phyloP scores from a whole-genome alignment of 495 filamentous ascomycete species.

The Gamarada debralockiae region DNA sequence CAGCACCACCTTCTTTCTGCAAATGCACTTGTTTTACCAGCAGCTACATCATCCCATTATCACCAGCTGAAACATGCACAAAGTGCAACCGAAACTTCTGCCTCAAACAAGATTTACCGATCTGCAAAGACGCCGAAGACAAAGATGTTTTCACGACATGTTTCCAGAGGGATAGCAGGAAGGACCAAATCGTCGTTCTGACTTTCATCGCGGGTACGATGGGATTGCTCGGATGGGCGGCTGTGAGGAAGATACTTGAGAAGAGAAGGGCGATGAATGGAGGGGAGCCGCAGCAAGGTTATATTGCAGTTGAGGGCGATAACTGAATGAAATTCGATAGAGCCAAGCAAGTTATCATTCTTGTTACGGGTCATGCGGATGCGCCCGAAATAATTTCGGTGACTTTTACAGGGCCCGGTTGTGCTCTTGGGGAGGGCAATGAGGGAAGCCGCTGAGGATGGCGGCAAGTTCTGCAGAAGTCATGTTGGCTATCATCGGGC shows the following conservation, averaged over 20 bases:
- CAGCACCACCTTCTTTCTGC: constrained; percentile 76
- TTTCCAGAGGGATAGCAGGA: constrained; percentile 87
- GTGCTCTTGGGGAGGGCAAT: too few relatives aligned
- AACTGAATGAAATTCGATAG: too few relatives aligned
- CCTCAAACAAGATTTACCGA: constrained; percentile 75
- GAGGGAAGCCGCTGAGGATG: too few relatives aligned
- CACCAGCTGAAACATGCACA: constrained; percentile 50
- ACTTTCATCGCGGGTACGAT: constrained; percentile 85
- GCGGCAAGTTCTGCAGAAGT: too few relatives aligned
- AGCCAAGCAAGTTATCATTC: too few relatives aligned
- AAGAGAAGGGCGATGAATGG: constrained; percentile 9
- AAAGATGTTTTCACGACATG: constrained; percentile 86
- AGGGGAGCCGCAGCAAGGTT: constrained; percentile 17
- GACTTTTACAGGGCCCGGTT: too few relatives aligned
- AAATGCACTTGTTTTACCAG: constrained; percentile 96
- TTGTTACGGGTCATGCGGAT: too few relatives aligned
- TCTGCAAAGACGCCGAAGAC: constrained; percentile 80
- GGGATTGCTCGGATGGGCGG: constrained; percentile 79
- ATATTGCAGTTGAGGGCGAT: constrained; percentile 3
- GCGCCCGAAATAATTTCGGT: too few relatives aligned
- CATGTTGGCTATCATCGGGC: too few relatives aligned
- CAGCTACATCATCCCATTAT: constrained; percentile 80
- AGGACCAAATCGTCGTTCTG: constrained; percentile 88
- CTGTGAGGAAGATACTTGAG: constrained; percentile 40
- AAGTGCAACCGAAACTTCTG: constrained; percentile 94